phyloP scores from a whole-genome alignment of 306 rosid species.

The Fagus sylvatica region DNA sequence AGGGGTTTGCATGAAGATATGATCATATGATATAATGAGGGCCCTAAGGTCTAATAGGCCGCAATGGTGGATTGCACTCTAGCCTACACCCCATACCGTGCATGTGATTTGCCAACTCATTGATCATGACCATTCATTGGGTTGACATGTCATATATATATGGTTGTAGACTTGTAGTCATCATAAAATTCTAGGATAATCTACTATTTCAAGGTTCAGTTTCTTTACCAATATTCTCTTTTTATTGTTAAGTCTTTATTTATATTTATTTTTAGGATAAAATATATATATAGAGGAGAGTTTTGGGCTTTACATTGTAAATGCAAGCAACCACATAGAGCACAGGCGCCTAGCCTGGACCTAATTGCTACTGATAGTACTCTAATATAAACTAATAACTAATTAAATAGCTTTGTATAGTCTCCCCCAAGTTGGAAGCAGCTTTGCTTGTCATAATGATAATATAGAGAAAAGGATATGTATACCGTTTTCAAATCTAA shows the following conservation, averaged over 20 bases:
- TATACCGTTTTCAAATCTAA: no score
- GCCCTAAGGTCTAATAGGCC: neutral
- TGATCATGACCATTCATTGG: constrained; percentile 50
- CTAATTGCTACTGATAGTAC: no score
- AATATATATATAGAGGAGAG: no score
- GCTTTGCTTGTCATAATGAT: no score
- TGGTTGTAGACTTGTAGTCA: neutral
- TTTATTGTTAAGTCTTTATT: neutral
- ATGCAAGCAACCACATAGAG: no score
- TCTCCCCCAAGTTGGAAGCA: no score
- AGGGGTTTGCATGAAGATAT: neutral
- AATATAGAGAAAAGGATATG: no score
- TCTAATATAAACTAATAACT: no score
- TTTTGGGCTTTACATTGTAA: neutral
- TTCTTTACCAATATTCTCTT: neutral
- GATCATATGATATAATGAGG: constrained; percentile 14
- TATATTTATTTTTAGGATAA: neutral
- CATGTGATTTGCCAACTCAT: constrained; percentile 51
- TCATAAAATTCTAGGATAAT: neutral
- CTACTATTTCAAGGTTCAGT: neutral
- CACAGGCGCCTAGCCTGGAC: no score
- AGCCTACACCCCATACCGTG: constrained; percentile 23
- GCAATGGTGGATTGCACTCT: constrained; percentile 1
- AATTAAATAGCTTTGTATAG: no score
- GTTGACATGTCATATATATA: constrained; percentile 21